phyloP scores from a whole-genome alignment of 768 basidiomycete genomes.

The Tulasnella sp. region DNA sequence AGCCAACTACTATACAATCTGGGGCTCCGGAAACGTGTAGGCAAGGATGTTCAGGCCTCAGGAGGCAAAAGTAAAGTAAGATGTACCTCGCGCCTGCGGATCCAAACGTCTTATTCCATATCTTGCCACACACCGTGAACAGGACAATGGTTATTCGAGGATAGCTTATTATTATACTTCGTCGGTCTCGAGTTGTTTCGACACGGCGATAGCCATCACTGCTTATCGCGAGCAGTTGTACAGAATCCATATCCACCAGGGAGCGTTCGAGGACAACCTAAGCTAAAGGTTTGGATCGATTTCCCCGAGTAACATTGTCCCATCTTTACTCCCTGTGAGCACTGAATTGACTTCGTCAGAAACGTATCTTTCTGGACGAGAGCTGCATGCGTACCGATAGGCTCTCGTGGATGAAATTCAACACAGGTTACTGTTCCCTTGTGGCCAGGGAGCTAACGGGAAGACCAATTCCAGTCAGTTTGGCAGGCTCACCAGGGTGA shows the following conservation, averaged over 20 bases:
- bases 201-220: too few relatives aligned
- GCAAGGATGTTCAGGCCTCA: too few relatives aligned
- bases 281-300: conserved; percentile 51
- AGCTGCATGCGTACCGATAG: conserved; percentile 65
- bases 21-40: too few relatives aligned
- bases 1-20: too few relatives aligned
- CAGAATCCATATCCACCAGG: neutral
- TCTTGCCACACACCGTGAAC: too few relatives aligned
- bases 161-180: too few relatives aligned
- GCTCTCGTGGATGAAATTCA: conserved; percentile 94
- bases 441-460: conserved; percentile 78
- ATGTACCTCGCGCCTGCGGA: too few relatives aligned
- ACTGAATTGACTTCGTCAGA: conserved; percentile 48
- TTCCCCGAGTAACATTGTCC: conserved; percentile 88
- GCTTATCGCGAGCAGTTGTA: neutral
- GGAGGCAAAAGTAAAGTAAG: too few relatives aligned
- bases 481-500: neutral
- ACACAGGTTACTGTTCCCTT: conserved; percentile 95
- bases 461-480: neutral
- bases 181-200: too few relatives aligned
- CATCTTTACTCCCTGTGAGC: conserved; percentile 88
- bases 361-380: conserved; percentile 18
- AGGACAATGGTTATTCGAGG: too few relatives aligned
- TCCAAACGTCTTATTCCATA: too few relatives aligned
- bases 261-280: neutral